These are phyloP conservation scores for Pseudogymnoascus sp. DNA, from an alignment of 2,329 filamentous ascomycete species.

Conservation along the genomic window DNA sequence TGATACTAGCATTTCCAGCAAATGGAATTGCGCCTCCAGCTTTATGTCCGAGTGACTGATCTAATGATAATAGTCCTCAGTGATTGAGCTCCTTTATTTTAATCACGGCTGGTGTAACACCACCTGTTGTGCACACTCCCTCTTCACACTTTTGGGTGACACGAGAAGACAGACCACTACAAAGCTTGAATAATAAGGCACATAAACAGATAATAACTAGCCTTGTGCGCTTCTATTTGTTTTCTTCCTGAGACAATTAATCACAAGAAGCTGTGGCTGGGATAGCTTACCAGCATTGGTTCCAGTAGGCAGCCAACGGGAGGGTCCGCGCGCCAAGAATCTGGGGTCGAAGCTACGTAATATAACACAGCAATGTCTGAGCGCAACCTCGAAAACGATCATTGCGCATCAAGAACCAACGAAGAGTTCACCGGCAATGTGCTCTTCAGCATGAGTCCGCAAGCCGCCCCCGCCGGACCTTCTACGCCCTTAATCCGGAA, in stretches of 20 bases:
- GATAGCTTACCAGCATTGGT: neutral
- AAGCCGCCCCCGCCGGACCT: conserved; percentile 22
- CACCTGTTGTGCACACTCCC: neutral
- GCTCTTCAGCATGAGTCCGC: conserved; percentile 23
- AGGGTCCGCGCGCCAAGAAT: neutral
- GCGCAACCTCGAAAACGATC: neutral
- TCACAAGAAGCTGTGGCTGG: neutral
- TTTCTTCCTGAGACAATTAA: neutral
- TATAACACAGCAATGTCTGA: neutral
- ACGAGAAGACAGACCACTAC: neutral
- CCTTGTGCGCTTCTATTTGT: neutral
- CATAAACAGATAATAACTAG: neutral
- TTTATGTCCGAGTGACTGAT: neutral
- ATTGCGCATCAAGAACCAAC: neutral
- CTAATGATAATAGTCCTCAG: neutral
- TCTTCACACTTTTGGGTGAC: neutral
- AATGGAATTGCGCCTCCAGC: neutral
- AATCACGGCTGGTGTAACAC: neutral
- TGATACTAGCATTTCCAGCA: neutral
- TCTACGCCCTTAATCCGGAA: conserved; percentile 18
- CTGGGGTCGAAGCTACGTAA: conserved; percentile 6
- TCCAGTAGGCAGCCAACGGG: neutral
- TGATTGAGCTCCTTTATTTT: neutral
- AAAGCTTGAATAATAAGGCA: neutral
- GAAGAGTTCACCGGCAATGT: conserved; percentile 1